These are phyloP conservation scores for Sporothrix pallida DNA, from an alignment of 2,329 filamentous ascomycete genomes.

Conservation along the genomic window DNA sequence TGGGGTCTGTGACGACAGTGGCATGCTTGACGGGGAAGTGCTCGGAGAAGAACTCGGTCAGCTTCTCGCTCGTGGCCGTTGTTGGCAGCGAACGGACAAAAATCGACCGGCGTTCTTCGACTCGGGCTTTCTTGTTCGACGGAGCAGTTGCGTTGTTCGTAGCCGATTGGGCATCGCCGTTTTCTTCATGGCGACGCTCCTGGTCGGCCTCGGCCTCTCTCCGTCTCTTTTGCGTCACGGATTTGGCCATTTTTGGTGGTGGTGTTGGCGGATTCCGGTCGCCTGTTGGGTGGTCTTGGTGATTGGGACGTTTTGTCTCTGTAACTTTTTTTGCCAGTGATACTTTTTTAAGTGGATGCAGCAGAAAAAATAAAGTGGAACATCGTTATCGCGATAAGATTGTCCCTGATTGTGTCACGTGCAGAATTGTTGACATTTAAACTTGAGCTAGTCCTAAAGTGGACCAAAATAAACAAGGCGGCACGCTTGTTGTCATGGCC, in stretches of 20 bases:
- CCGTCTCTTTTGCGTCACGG: conserved; percentile 45
- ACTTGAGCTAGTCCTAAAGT: conserved; percentile 35
- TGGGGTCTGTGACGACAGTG: conserved; percentile 84
- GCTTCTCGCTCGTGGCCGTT: conserved; percentile 76
- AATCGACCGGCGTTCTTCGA: conserved; percentile 72
- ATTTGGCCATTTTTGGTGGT: conserved; percentile 40
- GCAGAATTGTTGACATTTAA: background rate
- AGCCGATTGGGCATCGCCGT: conserved; percentile 24
- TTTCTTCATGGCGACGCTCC: conserved; percentile 39
- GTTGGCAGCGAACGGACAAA: conserved; percentile 89
- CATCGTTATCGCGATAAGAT: conserved; percentile 32
- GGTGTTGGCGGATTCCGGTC: background rate
- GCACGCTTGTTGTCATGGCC: conserved; percentile 33
- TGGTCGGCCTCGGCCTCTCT: conserved; percentile 46
- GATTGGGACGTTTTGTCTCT: conserved; percentile 11
- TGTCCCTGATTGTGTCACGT: conserved; percentile 30
- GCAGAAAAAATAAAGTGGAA: conserved; percentile 33
- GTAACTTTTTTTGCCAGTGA: conserved; percentile 28
- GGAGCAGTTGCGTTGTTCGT: conserved; percentile 32
- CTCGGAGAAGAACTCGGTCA: conserved; percentile 91
- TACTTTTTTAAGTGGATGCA: conserved; percentile 31
- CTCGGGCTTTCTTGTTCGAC: conserved; percentile 61
- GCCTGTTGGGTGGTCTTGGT: background rate
- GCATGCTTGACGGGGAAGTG: conserved; percentile 95
- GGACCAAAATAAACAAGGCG: conserved; percentile 37